Evolutionary conservation across 805 yeast genomes (phyloP).

Genomic region (Candida alai): DNA sequence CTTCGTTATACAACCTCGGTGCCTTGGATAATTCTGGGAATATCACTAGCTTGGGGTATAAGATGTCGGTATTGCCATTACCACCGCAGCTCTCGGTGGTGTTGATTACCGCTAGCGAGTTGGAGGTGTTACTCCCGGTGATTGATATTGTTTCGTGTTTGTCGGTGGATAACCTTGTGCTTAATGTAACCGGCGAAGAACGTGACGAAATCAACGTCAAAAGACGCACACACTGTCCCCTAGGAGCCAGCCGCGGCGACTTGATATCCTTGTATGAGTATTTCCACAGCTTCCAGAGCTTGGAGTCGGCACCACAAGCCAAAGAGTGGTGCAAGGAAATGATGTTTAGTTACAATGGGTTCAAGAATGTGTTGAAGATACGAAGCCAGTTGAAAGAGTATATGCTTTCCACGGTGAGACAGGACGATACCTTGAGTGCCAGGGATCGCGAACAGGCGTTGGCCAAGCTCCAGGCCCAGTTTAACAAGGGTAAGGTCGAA

Average conservation of each 20-base stretch:
- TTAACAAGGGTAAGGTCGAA: slow-evolving; percentile 14
- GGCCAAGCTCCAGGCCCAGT: slow-evolving; percentile 21
- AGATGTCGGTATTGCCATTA: slow-evolving; percentile 86
- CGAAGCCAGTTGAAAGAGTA: slow-evolving; percentile 72
- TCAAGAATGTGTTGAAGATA: slow-evolving; percentile 71
- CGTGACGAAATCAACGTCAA: slow-evolving; percentile 82
- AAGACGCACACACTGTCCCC: slow-evolving; percentile 63
- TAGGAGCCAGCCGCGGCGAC: slow-evolving; percentile 79
- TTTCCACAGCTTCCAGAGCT: slow-evolving; percentile 48
- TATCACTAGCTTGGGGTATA: slow-evolving; percentile 74
- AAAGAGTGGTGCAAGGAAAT: slow-evolving; percentile 82
- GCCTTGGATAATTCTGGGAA: slow-evolving; percentile 77
- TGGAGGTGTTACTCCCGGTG: slow-evolving; percentile 58
- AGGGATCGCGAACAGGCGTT: slow-evolving; percentile 25
- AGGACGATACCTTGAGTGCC: slow-evolving; percentile 29
- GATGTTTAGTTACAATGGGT: slow-evolving; percentile 73
- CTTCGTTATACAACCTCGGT: slow-evolving; percentile 69
- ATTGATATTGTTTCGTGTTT: slow-evolving; percentile 89
- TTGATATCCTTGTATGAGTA: slow-evolving; percentile 77
- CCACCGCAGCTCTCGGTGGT: slow-evolving; percentile 93
- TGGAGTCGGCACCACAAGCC: slow-evolving; percentile 46
- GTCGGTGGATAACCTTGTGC: slow-evolving; percentile 82
- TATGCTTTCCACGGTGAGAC: slow-evolving; percentile 48
- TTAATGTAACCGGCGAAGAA: slow-evolving; percentile 74
- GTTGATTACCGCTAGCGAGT: slow-evolving; percentile 62